phyloP scores from a whole-genome alignment of 768 basidiomycete genomes.

The Psilocybe subaeruginosa region DNA sequence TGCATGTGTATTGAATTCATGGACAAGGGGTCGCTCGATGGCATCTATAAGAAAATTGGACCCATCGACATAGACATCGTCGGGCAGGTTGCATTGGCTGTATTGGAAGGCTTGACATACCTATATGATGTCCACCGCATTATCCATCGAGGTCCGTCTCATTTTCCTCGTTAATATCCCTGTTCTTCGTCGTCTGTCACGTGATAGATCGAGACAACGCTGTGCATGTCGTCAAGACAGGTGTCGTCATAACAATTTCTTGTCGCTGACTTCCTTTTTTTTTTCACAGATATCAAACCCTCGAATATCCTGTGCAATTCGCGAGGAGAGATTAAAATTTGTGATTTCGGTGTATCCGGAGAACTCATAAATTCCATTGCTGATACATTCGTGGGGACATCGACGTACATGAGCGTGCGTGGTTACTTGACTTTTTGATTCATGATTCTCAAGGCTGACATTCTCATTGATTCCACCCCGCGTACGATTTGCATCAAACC shows the following conservation, averaged over 20 bases:
- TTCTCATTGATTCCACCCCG: constrained; percentile 3
- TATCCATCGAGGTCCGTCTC: constrained; percentile 91
- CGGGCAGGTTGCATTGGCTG: constrained; percentile 91
- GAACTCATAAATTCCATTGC: constrained; percentile 99
- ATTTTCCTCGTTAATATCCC: constrained; percentile 11
- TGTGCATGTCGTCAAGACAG: constrained; percentile 2
- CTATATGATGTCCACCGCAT: constrained; percentile 97
- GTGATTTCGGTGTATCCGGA: constrained; percentile 98
- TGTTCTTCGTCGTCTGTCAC: constrained; percentile 18
- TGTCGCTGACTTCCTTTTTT: constrained; percentile 13
- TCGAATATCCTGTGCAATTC: constrained; percentile 98
- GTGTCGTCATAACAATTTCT: constrained; percentile 26
- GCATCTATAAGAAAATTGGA: constrained; percentile 95
- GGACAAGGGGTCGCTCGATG: constrained; percentile 93
- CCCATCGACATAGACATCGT: constrained; percentile 93
- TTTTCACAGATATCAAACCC: constrained; percentile 89
- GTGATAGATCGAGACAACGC: constrained; percentile 16
- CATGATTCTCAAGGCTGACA: constrained; percentile 15
- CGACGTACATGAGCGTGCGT: constrained; percentile 98
- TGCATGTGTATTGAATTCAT: constrained; percentile 98
- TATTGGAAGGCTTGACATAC: constrained; percentile 93
- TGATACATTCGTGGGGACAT: constrained; percentile 98
- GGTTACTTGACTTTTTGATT: constrained; percentile 4
- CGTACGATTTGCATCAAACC: not conserved
- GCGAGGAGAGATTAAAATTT: constrained; percentile 95